Evolutionary conservation across 2,329 filamentous ascomycete species (phyloP), one percentile per base, ranked within the genome.

Genomic region (Drechslerella coelobrocha): DNA sequence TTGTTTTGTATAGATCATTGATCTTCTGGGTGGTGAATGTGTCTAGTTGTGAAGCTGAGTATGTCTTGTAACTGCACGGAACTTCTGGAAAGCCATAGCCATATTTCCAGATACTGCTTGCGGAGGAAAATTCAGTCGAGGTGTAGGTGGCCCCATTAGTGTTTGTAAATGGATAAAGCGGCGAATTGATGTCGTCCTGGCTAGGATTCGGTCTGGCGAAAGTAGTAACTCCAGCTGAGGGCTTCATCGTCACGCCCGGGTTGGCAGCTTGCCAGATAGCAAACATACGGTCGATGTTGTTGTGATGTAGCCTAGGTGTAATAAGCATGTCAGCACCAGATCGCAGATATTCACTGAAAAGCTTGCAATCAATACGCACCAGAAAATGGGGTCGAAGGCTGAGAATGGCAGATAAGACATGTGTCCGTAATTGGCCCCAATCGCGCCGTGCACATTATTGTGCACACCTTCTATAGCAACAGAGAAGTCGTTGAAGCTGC

Each of bases 321-420:
- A n/a, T n/a, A n/a, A n/a, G n/a, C n/a, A n/a, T n/a, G n/a, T n/a
- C n/a, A n/a, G n/a, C n/a, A n/a, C n/a, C n/a, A n/a, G n/a, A n/a
- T n/a, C n/a, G n/a, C n/a, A n/a, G n/a, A n/a, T n/a, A n/a, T n/a
- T n/a, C n/a, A n/a, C n/a, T n/a, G n/a, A 47, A 10, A n/a, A 14
- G 9, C 54, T 51, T 39, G 31, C 14, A 3, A 12, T 9, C 19
- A 7, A 34, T 26, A 19, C 73, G 7, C 73, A 54, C 73, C 74
- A 76, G 69, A 77, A 77, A 27, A 77, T 75, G 1, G 75, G 74
- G 41, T 77, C 76, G 48, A 76, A 76, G n/a, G 75, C 73, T 29
- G 75, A 68, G 39, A 73, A 73, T 9, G 73, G 56, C n/a, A 76
- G 56, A 24, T 65, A 74, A 6, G 71, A 55, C 75, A 76, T 77